phyloP scores from a whole-genome alignment of 2,329 filamentous ascomycete species.

The Xylaria arbuscula region DNA sequence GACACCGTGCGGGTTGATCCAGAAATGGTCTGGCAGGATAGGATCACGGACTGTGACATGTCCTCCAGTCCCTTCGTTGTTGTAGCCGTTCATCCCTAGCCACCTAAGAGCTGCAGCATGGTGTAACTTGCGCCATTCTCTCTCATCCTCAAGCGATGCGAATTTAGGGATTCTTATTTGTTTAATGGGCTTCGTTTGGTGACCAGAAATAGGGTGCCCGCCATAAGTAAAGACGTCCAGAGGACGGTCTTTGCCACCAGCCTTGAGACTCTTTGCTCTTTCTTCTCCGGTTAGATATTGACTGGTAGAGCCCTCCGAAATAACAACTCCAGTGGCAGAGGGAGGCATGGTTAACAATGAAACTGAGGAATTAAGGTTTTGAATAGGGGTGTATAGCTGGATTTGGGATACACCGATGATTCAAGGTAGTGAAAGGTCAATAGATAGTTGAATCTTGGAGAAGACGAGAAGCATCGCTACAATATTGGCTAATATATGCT shows the following conservation, averaged over 20 bases:
- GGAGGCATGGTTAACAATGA: background rate
- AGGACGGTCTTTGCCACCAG: background rate
- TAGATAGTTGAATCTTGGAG: too few relatives aligned
- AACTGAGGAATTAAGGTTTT: background rate
- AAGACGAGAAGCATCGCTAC: too few relatives aligned
- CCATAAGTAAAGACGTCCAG: background rate
- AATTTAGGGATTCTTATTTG: background rate
- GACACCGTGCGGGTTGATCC: background rate
- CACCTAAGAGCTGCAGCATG: slow-evolving; percentile 2
- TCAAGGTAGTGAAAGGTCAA: background rate
- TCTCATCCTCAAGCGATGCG: background rate
- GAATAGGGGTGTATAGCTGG: background rate
- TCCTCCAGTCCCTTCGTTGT: background rate
- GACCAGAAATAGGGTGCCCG: background rate
- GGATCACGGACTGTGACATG: background rate
- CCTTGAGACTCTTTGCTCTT: background rate
- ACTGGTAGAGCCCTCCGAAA: background rate
- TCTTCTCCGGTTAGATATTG: background rate
- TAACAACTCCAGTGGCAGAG: background rate
- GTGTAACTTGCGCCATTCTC: slow-evolving; percentile 4
- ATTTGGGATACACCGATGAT: background rate
- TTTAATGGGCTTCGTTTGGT: background rate
- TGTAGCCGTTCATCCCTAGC: background rate
- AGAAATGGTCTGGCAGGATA: background rate
- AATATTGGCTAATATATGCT: too few relatives aligned